Base-by-base conservation (phyloP, 2,329 filamentous ascomycete species). In the Trichoderma polysporum region DNA sequence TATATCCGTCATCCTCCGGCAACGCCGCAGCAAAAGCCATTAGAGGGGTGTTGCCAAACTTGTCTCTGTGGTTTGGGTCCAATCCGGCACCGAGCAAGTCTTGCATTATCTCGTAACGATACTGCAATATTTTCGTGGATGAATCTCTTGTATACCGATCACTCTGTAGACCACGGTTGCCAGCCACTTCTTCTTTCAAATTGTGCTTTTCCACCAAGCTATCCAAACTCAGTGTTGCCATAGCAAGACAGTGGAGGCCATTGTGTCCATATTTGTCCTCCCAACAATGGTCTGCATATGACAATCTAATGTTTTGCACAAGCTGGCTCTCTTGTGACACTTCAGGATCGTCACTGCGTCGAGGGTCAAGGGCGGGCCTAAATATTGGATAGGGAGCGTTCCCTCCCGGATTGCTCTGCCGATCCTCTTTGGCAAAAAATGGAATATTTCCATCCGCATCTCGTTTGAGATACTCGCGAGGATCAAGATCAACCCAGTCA, bases 201-300 rank as follows among this genome's bases (percentile, higher is more conserved):
- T 66, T 57, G 25, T 74, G 68, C 57, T 79, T 79, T 60, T 78
- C 75, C 15, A 77, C 73, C 10, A 82, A 74, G 25, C 77, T 79
- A 4, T 76, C 74, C 35, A 75, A 64, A 69, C 80, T 80, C 1
- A 87, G 74, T n/a, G 81, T 81, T 7, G 82, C 84, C 68, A 83
- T 81, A 2, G 85, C 85, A n/a, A 88, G 81, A 68, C 84, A 86
- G 70, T 88, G 86, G 17, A 88, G 77, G 9, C 82, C 85, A 68
- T 88, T 88, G 25, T 84, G 82, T 5, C 86, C 85, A 9, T 25
- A 50, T 49, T 78, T 39, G 53, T 78, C 74, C 49, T 79, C 74
- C 1, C 70, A 37, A 0, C 12, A 25, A 0, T 75, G 74, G 2
- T 74, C 58, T 0, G 41, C 5, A 0, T 54, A 52, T 0, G 75